Evolutionary conservation across 176 grass and related monocot species (phyloP).

Genomic region (Cenchrus americanus): DNA sequence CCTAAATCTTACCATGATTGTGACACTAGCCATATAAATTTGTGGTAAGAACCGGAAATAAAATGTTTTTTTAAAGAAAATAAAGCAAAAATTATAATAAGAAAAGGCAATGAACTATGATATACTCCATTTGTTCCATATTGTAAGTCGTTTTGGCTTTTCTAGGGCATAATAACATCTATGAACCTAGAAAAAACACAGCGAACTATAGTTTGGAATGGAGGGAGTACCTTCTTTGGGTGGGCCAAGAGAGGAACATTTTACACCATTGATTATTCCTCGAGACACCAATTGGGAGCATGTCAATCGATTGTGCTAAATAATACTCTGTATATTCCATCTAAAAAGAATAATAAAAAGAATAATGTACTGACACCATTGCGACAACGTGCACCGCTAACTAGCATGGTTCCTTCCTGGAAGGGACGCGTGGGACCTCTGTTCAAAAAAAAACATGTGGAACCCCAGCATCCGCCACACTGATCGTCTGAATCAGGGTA

Average conservation of each 20-base stretch:
- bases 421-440: too few relatives aligned
- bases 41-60: too few relatives aligned
- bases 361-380: not conserved
- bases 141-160: too few relatives aligned
- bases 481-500: not conserved
- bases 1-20: too few relatives aligned
- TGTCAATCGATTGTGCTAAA: not conserved
- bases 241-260: not conserved
- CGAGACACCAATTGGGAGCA: not conserved
- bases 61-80: too few relatives aligned
- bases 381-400: not conserved
- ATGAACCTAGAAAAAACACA: too few relatives aligned
- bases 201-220: too few relatives aligned
- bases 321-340: not conserved
- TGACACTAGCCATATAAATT: too few relatives aligned
- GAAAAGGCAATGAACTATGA: too few relatives aligned
- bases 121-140: too few relatives aligned
- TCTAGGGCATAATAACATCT: too few relatives aligned
- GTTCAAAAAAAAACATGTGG: not conserved
- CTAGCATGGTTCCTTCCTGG: not conserved
- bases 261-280: not conserved
- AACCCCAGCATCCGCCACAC: not conserved
- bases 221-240: not conserved
- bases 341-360: not conserved
- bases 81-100: too few relatives aligned